Percentiles rank a stretch among this genome's conserved stretches.
phyloP scores from a whole-genome alignment of 2,329 filamentous ascomycete species.

The Didymella lethalis region DNA sequence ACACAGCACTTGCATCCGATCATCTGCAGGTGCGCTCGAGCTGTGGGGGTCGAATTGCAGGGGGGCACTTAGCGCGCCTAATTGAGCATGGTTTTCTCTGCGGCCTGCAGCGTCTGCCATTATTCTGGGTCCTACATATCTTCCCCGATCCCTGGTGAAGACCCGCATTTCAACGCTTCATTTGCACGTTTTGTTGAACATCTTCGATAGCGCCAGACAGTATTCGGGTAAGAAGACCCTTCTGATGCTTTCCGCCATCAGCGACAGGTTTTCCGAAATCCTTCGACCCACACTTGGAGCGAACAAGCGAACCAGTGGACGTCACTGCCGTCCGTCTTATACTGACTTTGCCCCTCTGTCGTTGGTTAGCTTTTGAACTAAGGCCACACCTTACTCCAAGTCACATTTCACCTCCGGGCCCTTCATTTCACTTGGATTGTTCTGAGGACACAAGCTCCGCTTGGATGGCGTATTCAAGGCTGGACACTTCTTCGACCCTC shows the following conservation, averaged over 20 bases:
- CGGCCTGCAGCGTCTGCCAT: conserved; percentile 21
- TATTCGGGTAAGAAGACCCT: conserved; percentile 8
- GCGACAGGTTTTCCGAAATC: conserved; percentile 21
- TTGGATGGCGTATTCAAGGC: conserved; percentile 47
- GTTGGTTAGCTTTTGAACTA: conserved; percentile 1
- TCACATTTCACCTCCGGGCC: neutral
- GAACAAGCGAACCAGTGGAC: conserved; percentile 18
- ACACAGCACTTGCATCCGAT: conserved; percentile 29
- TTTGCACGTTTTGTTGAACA: conserved; percentile 21
- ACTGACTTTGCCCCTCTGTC: conserved; percentile 12
- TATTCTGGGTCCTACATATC: conserved; percentile 26
- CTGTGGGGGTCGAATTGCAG: conserved; percentile 32
- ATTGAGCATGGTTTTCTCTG: conserved; percentile 3
- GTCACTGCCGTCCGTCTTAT: conserved; percentile 18
- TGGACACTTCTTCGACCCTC: conserved; percentile 17
- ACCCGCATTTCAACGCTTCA: conserved; percentile 27
- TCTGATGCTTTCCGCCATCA: conserved; percentile 15
- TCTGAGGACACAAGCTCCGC: conserved; percentile 16
- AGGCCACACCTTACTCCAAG: neutral
- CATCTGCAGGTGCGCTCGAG: conserved; percentile 34
- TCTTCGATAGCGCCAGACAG: conserved; percentile 9
- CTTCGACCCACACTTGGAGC: conserved; percentile 22
- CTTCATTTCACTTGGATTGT: neutral
- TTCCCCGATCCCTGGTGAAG: conserved; percentile 19
- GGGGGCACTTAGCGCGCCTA: conserved; percentile 17